Evolutionary conservation across 1,139 yeast species (phyloP).

Genomic region (Debaryomyces psychrophilus): DNA sequence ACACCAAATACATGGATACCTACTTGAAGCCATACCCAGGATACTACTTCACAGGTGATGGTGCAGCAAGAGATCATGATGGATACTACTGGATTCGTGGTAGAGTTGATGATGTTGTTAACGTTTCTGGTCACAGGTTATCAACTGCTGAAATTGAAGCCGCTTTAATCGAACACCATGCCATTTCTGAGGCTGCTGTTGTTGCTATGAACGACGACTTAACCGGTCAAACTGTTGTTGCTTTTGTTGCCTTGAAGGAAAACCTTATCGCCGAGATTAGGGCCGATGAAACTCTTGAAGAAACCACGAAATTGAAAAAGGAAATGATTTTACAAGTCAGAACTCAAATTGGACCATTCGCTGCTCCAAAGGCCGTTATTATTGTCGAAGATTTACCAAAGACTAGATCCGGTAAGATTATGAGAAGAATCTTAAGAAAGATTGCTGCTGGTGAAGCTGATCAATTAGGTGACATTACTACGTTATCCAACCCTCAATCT

Average conservation of each 20-base stretch:
- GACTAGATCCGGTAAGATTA: slow-evolving; percentile 97
- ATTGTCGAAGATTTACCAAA: slow-evolving; percentile 92
- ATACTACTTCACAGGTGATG: slow-evolving; percentile 96
- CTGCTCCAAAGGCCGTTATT: slow-evolving; percentile 92
- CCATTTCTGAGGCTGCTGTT: slow-evolving; percentile 92
- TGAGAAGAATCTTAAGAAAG: slow-evolving; percentile 97
- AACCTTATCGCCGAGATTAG: slow-evolving; percentile 43
- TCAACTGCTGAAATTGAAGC: slow-evolving; percentile 98
- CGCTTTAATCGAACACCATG: slow-evolving; percentile 75
- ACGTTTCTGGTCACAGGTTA: slow-evolving; percentile 95
- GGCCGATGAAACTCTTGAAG: slow-evolving; percentile 52
- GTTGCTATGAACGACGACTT: slow-evolving; percentile 93
- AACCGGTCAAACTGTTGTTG: slow-evolving; percentile 97
- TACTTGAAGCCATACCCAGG: slow-evolving; percentile 96
- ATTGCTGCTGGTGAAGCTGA: slow-evolving; percentile 87
- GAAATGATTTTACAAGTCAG: slow-evolving; percentile 86
- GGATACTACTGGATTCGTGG: slow-evolving; percentile 99
- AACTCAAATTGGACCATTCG: slow-evolving; percentile 96
- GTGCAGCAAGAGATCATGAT: slow-evolving; percentile 96
- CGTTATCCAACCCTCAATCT: slow-evolving; percentile 85
- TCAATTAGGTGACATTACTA: slow-evolving; percentile 89
- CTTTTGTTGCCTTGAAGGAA: slow-evolving; percentile 85
- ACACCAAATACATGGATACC: slow-evolving; percentile 86
- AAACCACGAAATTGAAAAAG: slow-evolving; percentile 67
- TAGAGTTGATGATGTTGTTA: slow-evolving; percentile 97